A percentile compares a stretch with the other conserved stretches of the same genome.
Conservation (phyloP, 2,329 filamentous ascomycete species). For the Aspergillus fumigatus region DNA sequence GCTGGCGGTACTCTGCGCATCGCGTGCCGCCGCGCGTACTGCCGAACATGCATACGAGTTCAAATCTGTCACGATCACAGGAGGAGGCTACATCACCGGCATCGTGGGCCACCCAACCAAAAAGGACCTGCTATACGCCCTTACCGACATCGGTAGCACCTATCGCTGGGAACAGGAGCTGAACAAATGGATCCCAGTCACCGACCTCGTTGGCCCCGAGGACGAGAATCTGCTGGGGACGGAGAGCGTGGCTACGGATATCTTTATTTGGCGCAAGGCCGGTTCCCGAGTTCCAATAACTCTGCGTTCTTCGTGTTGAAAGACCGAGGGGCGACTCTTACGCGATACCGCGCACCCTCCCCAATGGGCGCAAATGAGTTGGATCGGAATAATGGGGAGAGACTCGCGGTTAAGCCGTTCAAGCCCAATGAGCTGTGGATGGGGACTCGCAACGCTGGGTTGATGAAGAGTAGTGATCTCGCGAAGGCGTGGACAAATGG, state of each 20-base stretch:
- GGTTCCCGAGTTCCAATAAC: constrained; percentile 9
- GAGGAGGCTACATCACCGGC: constrained; percentile 13
- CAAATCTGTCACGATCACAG: constrained; percentile 9
- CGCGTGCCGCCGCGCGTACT: not conserved
- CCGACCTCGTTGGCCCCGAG: constrained; percentile 8
- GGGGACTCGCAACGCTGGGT: constrained; percentile 8
- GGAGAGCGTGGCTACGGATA: constrained; percentile 11
- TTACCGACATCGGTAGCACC: constrained; percentile 11
- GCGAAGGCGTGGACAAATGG: constrained; percentile 11
- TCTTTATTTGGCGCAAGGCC: constrained; percentile 11
- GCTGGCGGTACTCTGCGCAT: not conserved
- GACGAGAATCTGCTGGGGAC: constrained; percentile 13
- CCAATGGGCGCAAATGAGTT: constrained; percentile 12
- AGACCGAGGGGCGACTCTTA: constrained; percentile 8
- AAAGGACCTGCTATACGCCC: constrained; percentile 10
- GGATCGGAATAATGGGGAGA: constrained; percentile 13
- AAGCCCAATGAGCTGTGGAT: constrained; percentile 10
- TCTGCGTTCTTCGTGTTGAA: constrained; percentile 9
- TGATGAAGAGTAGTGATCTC: constrained; percentile 11
- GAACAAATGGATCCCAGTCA: constrained; percentile 13
- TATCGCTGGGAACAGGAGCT: constrained; percentile 8
- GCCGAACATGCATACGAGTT: constrained; percentile 7
- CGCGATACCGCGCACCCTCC: constrained; percentile 7
- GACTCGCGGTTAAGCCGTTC: constrained; percentile 12
- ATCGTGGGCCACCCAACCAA: constrained; percentile 11